Base-by-base conservation (phyloP, 106 monocot species). In the Hemerocallis citrina region DNA sequence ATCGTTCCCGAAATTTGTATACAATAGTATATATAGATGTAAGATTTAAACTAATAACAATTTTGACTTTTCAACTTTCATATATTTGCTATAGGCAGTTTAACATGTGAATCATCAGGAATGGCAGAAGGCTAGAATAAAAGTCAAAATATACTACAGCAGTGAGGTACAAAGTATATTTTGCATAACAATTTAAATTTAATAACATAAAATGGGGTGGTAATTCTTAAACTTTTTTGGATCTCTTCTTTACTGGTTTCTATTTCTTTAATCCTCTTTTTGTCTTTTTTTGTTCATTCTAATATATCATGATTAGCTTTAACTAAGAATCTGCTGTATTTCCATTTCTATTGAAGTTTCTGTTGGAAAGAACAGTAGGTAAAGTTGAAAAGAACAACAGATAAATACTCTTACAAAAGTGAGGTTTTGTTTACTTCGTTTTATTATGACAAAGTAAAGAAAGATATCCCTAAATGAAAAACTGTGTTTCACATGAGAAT, bases 401-500 rank as follows among this genome's bases (percentile, higher is more conserved):
- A n/a, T n/a, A n/a, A n/a, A n/a, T n/a, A n/a, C n/a, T n/a, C n/a
- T n/a, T n/a, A n/a, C n/a, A n/a, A n/a, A n/a, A n/a, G n/a, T n/a
- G n/a, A n/a, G n/a, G n/a, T n/a, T n/a, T n/a, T n/a, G 14, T 28
- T 29, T 14, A 28, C 29, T 52, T 52, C 9, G 52, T 1, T 13
- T 29, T 25, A 52, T 1, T 1, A 48, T 22, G 52, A 52, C 24
- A 52, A 49, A 28, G 29, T 29, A 2, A 10, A 52, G 14, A 11
- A 52, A 52, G 52, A 52, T 52, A 55, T 55, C 33, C 7, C n/a
- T 31, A 56, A 2, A 56, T 56, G 36, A 13, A 14, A 29, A 52
- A 0, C 29, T 52, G 9, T 29, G 28, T 52, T 52, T 52, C 14
- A 52, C 52, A 27, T 24, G n/a, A 21, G n/a, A 21, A 52, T 54